Conservation (phyloP, 306 rosid species). For the Pueraria montana region DNA sequence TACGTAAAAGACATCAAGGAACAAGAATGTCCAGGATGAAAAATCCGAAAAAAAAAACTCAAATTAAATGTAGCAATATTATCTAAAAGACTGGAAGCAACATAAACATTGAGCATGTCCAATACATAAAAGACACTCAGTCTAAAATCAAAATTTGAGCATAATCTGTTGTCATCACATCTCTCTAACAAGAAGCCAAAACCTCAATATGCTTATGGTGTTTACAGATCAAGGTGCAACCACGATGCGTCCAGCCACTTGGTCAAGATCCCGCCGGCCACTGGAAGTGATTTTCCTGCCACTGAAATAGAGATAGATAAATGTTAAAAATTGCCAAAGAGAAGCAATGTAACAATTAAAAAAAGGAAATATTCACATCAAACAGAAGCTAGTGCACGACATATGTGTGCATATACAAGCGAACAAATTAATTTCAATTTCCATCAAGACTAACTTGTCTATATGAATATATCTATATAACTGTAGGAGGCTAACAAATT, state of each 20-base stretch:
- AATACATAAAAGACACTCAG: constrained; percentile 16
- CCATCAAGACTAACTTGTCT: background rate
- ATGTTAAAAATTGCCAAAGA: background rate
- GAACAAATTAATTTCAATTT: background rate
- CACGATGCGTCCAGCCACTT: constrained; percentile 53
- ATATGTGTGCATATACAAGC: background rate
- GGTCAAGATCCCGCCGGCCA: constrained; percentile 57
- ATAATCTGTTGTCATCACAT: constrained; percentile 9
- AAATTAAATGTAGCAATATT: background rate
- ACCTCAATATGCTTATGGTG: constrained; percentile 2
- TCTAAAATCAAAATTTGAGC: constrained; percentile 47
- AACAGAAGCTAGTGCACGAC: background rate
- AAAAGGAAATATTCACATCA: no score
- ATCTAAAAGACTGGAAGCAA: constrained; percentile 1
- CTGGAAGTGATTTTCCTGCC: constrained; percentile 57
- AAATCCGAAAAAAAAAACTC: background rate
- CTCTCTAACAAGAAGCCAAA: background rate
- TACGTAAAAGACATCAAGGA: background rate
- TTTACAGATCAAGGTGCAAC: constrained; percentile 47
- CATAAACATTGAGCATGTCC: constrained; percentile 31
- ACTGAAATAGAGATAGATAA: constrained; percentile 28
- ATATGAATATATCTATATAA: background rate
- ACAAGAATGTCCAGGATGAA: background rate
- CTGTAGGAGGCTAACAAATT: background rate
- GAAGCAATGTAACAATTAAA: no score